Evolutionary conservation across 208 protist species (phyloP).

Genomic region (Acanthamoeba sp.): DNA sequence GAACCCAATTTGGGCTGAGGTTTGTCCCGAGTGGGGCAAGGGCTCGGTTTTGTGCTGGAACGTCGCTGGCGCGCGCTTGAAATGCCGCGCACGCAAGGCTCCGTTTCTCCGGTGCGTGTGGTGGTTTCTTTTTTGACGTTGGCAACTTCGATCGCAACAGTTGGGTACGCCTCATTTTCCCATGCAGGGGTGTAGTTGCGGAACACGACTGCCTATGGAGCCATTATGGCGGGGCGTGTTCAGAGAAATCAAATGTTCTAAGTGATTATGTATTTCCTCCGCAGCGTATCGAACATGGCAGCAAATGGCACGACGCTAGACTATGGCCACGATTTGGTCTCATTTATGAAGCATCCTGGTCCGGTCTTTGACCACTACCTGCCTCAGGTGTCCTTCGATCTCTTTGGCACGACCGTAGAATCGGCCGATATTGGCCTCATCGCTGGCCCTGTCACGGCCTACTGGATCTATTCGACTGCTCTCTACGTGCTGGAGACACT

Average conservation of each 20-base stretch:
- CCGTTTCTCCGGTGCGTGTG: background rate
- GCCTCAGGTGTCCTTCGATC: conserved; percentile 15
- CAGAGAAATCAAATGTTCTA: background rate
- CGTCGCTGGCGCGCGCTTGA: too few species aligned
- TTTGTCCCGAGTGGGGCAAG: conserved; percentile 82
- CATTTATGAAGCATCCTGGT: background rate
- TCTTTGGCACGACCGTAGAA: background rate
- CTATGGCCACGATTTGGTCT: background rate
- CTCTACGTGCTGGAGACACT: conserved; percentile 36
- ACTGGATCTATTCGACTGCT: background rate
- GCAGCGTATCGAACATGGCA: background rate
- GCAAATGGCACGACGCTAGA: background rate
- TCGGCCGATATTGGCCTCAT: background rate
- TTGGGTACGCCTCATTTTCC: background rate
- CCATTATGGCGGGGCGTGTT: background rate
- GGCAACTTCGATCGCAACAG: conserved; percentile 16
- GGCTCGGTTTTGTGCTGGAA: conserved; percentile 55
- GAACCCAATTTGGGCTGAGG: too few species aligned
- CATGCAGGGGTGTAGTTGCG: too few species aligned
- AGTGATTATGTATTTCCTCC: background rate
- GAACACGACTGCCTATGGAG: too few species aligned
- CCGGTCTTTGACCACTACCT: conserved; percentile 29
- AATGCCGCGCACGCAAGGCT: background rate
- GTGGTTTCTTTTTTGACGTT: background rate
- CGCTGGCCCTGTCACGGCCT: background rate